phyloP scores from a whole-genome alignment of 129 eudicot species.

The Scalesia atractyloides region DNA sequence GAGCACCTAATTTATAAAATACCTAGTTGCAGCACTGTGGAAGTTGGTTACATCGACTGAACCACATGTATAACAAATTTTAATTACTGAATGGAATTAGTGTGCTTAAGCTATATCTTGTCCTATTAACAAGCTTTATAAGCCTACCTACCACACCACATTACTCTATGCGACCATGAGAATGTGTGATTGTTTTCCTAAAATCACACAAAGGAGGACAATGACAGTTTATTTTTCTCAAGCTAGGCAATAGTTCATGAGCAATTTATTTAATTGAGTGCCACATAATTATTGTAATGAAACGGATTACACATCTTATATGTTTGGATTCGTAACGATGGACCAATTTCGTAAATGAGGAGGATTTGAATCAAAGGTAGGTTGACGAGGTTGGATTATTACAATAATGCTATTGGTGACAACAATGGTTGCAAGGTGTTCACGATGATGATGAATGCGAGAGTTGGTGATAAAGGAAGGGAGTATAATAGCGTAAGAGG shows the following conservation, averaged over 20 bases:
- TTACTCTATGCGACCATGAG: not conserved
- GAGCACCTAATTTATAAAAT: too few relatives aligned
- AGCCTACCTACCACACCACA: not conserved
- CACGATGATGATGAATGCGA: not conserved
- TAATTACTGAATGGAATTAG: not conserved
- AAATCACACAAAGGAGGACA: not conserved
- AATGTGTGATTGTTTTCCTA: not conserved
- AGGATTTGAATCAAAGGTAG: not conserved
- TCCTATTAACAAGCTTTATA: not conserved
- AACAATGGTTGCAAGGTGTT: not conserved
- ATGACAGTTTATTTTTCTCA: not conserved
- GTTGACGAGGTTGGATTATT: constrained; percentile 7
- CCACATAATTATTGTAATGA: constrained; percentile 13
- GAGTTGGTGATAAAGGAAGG: not conserved
- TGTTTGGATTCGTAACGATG: not conserved
- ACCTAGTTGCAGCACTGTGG: too few relatives aligned
- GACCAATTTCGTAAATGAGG: not conserved
- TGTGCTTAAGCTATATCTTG: constrained; percentile 9
- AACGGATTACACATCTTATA: not conserved
- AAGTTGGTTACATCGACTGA: too few relatives aligned
- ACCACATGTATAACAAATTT: not conserved
- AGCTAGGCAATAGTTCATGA: not conserved
- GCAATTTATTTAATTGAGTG: constrained; percentile 1
- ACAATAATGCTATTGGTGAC: not conserved
- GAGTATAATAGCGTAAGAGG: not conserved